phyloP scores from a whole-genome alignment of 1,139 yeast species.

The Yamadazyma blattariae region DNA sequence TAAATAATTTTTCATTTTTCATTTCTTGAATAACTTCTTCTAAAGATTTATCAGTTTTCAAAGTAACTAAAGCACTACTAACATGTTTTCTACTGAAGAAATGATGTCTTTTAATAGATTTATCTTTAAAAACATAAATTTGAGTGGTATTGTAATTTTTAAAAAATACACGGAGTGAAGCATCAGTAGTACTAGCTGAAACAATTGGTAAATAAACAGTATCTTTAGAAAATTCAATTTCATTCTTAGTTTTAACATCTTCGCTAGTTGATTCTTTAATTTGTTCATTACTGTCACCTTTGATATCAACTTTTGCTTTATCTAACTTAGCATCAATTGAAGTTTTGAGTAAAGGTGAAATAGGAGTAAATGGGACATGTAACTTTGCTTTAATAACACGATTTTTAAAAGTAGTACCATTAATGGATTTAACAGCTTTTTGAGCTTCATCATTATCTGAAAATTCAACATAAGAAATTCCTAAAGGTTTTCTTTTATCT shows the following conservation, averaged over 20 bases:
- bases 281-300: neutral
- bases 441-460: constrained; percentile 47
- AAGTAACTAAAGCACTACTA: constrained; percentile 54
- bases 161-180: constrained; percentile 41
- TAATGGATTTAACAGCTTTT: constrained; percentile 38
- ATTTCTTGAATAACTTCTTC: constrained; percentile 42
- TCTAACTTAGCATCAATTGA: neutral
- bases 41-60: constrained; percentile 43
- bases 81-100: constrained; percentile 13
- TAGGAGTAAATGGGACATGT: constrained; percentile 40
- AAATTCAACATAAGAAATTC: constrained; percentile 67
- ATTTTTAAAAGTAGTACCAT: constrained; percentile 38
- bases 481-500: constrained; percentile 47
- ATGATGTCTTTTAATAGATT: constrained; percentile 3
- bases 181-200: constrained; percentile 36
- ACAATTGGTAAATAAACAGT: constrained; percentile 53
- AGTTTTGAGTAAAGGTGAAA: constrained; percentile 1
- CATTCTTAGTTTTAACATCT: constrained; percentile 1
- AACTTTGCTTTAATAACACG: constrained; percentile 35
- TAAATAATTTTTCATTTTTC: constrained; percentile 21
- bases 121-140: constrained; percentile 43
- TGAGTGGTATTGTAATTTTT: constrained; percentile 45
- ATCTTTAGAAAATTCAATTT: constrained; percentile 19
- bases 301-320: neutral
- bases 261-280: constrained; percentile 1